Base-by-base conservation (phyloP, 768 basidiomycete species). In the Suillus weaverae region DNA sequence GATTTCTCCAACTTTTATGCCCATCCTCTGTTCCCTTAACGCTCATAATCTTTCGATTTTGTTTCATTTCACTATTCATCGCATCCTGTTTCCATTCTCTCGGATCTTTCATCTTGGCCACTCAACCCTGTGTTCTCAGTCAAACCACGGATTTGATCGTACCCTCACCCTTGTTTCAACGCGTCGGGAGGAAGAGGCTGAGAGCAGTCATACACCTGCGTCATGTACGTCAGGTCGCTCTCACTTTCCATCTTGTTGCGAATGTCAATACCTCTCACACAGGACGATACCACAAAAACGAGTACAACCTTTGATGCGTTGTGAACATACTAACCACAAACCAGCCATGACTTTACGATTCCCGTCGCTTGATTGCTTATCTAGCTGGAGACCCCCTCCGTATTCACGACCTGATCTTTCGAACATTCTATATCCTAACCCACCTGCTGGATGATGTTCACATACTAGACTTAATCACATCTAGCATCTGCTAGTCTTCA, bases 91-190 rank as follows among this genome's bases (percentile, higher is more conserved):
- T 41, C 9, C 26, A 39, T 30, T 38, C 26, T 39, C 16, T 26
- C 11, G 73, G 64, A 56, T 62, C 30, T 39, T 62, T 50, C 26
- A 57, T 64, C 26, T 36, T 39, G 33, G 55, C 32, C 16, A 48
- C 50, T 66, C 39, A 41, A 41, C 18, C 18, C 18, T 41, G 35
- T 26, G 33, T 59, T 36, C 62, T 20, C 66, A 92, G 89, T 85
- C 88, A 55, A 86, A 81, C 51, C 91, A 93, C 74, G 91, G 91
- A 1, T 93, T 92, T 70, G 88, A 92, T 77, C 82, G 89, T 57
- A 82, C 79, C 46, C 79, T 92, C 32, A 79, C 81, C 48, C 80
- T 91, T 3, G 86, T 88, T 30, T 77, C 81, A 5, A 83, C 86
- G 11, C 80, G 86, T 67, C 78, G 84, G 66, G 87, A 88, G 74